These are phyloP conservation scores for Colletotrichum simmondsii DNA, from an alignment of 2,329 filamentous ascomycete genomes.

Conservation along the genomic window DNA sequence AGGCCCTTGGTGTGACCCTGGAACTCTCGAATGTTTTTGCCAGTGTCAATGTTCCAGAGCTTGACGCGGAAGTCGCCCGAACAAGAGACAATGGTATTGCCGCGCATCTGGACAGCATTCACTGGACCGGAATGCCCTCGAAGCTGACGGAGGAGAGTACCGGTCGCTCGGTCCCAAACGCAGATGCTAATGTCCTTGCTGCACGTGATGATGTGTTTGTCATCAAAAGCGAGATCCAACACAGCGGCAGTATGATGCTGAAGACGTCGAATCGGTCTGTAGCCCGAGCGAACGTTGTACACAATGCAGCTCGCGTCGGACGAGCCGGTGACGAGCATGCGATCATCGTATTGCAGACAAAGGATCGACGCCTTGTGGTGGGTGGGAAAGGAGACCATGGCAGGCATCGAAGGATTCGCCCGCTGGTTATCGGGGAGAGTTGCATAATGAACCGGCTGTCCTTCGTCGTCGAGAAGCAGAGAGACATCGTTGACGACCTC, in stretches of 20 bases:
- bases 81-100: slow-evolving; percentile 91
- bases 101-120: slow-evolving; percentile 94
- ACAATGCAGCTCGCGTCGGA: slow-evolving; percentile 93
- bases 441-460: slow-evolving; percentile 65
- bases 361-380: slow-evolving; percentile 94
- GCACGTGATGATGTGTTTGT: slow-evolving; percentile 93
- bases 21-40: slow-evolving; percentile 91
- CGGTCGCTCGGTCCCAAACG: slow-evolving; percentile 89
- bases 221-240: slow-evolving; percentile 92
- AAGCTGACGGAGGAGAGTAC: slow-evolving; percentile 80
- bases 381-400: slow-evolving; percentile 65
- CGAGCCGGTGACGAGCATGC: slow-evolving; percentile 93
- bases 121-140: slow-evolving; percentile 91
- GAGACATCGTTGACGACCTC: slow-evolving; percentile 66
- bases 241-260: slow-evolving; percentile 86
- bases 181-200: slow-evolving; percentile 96
- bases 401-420: slow-evolving; percentile 60
- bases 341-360: slow-evolving; percentile 92
- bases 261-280: slow-evolving; percentile 82
- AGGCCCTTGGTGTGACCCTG: slow-evolving; percentile 90
- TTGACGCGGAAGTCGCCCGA: slow-evolving; percentile 94
- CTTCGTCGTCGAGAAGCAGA: slow-evolving; percentile 64
- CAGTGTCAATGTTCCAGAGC: slow-evolving; percentile 93
- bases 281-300: slow-evolving; percentile 84
- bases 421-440: slow-evolving; percentile 61